Percentiles rank a stretch among this genome's conserved stretches.
These are phyloP conservation scores for Chytridiales sp. DNA, from an alignment of 371 early-diverging fungal species.

Conservation along the genomic window DNA sequence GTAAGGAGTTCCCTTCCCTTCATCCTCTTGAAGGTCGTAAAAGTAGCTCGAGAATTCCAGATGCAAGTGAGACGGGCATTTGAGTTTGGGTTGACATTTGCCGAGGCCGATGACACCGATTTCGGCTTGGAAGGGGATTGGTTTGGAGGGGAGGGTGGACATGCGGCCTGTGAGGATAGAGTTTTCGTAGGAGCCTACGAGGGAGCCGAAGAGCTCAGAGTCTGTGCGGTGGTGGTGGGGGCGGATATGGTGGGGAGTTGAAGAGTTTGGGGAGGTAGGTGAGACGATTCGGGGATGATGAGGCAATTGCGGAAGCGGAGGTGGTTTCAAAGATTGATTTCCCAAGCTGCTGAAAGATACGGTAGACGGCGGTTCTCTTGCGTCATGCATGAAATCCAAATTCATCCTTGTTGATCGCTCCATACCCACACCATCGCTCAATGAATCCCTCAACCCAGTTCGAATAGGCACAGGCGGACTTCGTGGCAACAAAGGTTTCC, in stretches of 20 bases:
- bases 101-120: constrained; percentile 69
- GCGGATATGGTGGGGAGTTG: constrained; percentile 1
- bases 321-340: constrained; percentile 5
- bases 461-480: no score
- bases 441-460: no score
- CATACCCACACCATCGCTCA: no score
- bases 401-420: no score
- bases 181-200: constrained; percentile 82
- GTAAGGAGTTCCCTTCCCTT: constrained; percentile 59
- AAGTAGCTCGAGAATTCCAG: constrained; percentile 74
- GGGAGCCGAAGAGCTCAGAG: constrained; percentile 52
- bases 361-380: no score
- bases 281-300: not conserved
- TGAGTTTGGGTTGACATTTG: constrained; percentile 58
- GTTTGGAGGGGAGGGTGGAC: constrained; percentile 76
- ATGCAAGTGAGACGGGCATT: constrained; percentile 68
- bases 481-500: no score
- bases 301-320: constrained; percentile 3
- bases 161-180: constrained; percentile 78
- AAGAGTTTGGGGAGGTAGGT: not conserved
- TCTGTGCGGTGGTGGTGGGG: not conserved
- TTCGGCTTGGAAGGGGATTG: constrained; percentile 70
- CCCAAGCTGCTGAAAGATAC: constrained; percentile 1
- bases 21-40: constrained; percentile 60
- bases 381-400: no score